These are phyloP conservation scores for Rauvolfia tetraphylla DNA, from an alignment of 257 asterid genomes.

Conservation along the genomic window DNA sequence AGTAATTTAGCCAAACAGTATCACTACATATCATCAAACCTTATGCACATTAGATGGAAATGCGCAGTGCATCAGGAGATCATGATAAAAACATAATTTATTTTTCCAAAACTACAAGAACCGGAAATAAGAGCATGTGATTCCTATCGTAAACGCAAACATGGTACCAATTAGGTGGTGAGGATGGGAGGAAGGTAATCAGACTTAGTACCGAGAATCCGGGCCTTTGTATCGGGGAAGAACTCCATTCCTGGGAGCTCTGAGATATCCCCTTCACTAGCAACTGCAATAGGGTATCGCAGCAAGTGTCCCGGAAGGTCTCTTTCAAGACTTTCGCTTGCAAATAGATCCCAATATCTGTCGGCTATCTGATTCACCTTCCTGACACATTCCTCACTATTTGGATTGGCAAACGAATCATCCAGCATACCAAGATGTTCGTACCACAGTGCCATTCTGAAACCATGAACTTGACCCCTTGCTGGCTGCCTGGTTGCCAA, in stretches of 20 bases:
- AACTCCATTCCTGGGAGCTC: constrained; percentile 67
- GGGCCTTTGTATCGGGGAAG: constrained; percentile 79
- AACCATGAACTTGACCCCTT: constrained; percentile 82
- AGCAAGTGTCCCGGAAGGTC: constrained; percentile 81
- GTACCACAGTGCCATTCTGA: constrained; percentile 83
- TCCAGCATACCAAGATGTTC: constrained; percentile 91
- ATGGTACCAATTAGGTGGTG: constrained; percentile 38
- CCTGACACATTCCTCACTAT: constrained; percentile 42
- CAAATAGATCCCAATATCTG: constrained; percentile 65
- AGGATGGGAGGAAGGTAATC: constrained; percentile 79
- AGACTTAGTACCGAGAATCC: constrained; percentile 55
- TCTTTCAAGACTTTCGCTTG: constrained; percentile 39
- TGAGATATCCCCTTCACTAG: constrained; percentile 45
- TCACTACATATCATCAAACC: not conserved
- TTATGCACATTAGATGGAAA: not conserved
- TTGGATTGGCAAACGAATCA: constrained; percentile 55
- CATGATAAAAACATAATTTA: constrained; percentile 6
- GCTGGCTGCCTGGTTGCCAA: constrained; percentile 52
- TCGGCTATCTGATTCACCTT: constrained; percentile 62
- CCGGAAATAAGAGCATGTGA: not conserved
- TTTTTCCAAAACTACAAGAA: constrained; percentile 3
- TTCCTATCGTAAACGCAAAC: not conserved
- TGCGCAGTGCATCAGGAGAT: not conserved
- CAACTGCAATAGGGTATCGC: constrained; percentile 55
- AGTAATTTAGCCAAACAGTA: not conserved